Percentiles rank a stretch among this genome's conserved stretches.
phyloP scores from a whole-genome alignment of 805 yeast genomes.

The Kazachstania africana region DNA sequence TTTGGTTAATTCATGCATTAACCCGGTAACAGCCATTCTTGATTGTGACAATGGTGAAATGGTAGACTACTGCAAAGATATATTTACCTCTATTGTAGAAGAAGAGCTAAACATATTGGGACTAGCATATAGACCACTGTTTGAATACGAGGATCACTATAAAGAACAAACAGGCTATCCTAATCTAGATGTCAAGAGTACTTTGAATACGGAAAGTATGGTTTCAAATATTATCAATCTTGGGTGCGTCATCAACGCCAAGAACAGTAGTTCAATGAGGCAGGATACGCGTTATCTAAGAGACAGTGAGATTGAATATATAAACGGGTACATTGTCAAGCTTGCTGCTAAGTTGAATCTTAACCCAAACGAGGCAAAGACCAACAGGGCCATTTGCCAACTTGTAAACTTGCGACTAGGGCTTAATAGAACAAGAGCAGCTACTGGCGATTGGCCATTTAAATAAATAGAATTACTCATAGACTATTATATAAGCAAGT shows the following conservation, averaged over 20 bases:
- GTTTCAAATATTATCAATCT: slow-evolving; percentile 27
- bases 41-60: slow-evolving; percentile 74
- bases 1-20: slow-evolving; percentile 70
- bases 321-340: slow-evolving; percentile 67
- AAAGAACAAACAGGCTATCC: slow-evolving; percentile 19
- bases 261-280: slow-evolving; percentile 44
- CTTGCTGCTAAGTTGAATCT: slow-evolving; percentile 38
- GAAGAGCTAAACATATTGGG: slow-evolving; percentile 26
- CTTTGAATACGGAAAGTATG: slow-evolving; percentile 26
- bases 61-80: slow-evolving; percentile 33
- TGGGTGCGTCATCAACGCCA: slow-evolving; percentile 36
- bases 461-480: background rate
- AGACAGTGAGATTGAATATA: slow-evolving; percentile 66
- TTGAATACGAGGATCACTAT: slow-evolving; percentile 17
- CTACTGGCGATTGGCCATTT: background rate
- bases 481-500: background rate
- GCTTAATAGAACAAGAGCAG: slow-evolving; percentile 16
- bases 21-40: slow-evolving; percentile 68
- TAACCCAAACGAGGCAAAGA: slow-evolving; percentile 16
- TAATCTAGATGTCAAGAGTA: slow-evolving; percentile 15
- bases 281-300: slow-evolving; percentile 42
- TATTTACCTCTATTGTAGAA: slow-evolving; percentile 25
- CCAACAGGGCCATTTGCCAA: slow-evolving; percentile 25
- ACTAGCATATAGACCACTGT: slow-evolving; percentile 19
- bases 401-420: slow-evolving; percentile 27